Evolutionary conservation across 2,329 filamentous ascomycete species (phyloP).

Genomic region (Fusarium anthophilum): DNA sequence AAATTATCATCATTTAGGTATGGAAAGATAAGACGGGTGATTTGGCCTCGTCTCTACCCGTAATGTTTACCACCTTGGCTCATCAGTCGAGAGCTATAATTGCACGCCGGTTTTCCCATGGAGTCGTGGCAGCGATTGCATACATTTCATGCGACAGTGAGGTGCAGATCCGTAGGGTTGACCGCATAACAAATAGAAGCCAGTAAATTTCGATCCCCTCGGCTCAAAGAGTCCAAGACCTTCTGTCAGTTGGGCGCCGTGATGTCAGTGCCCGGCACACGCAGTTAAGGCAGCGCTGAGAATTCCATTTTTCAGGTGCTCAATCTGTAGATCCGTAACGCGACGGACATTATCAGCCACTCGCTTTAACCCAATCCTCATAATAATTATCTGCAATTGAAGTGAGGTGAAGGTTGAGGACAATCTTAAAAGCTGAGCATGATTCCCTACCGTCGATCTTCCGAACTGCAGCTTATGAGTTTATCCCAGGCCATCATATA

Average conservation of each 20-base stretch:
- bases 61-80: rapidly evolving
- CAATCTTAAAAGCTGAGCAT: background rate
- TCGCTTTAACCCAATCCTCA: too few species aligned
- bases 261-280: background rate
- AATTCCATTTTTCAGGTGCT: background rate
- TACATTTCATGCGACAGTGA: too few species aligned
- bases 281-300: background rate
- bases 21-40: rapidly evolving
- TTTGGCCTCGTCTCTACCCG: rapidly evolving
- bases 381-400: background rate
- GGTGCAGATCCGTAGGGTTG: background rate
- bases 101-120: background rate
- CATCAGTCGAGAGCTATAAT: background rate
- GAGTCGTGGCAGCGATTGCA: background rate
- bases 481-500: background rate
- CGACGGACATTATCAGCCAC: background rate
- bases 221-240: background rate
- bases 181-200: background rate
- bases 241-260: background rate
- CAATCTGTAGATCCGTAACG: too few species aligned
- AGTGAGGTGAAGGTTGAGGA: rapidly evolving
- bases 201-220: background rate
- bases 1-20: background rate
- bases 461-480: background rate
- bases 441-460: background rate